Base-by-base conservation (phyloP, 371 early-diverging fungal species). In the Rhizopus microsporus region DNA sequence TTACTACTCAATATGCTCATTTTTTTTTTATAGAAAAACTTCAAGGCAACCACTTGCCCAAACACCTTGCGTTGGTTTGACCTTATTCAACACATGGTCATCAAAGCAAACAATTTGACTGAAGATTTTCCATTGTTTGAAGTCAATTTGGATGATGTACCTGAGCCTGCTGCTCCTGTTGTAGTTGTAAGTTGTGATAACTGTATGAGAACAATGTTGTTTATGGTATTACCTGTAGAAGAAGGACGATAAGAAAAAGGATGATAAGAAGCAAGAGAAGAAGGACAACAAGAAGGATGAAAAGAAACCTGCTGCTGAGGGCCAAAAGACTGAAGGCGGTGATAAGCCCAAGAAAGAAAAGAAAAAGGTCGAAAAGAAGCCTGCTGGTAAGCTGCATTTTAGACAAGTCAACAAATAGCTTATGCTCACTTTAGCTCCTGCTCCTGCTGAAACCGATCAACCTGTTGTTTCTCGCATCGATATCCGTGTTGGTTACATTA, bases 401-500 rank as follows among this genome's bases (percentile, higher is more conserved):
- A 53, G 6, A n/a, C 5, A 29, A 23, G 23, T 23, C 23, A 23
- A 23, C 23, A 23, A 2, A 23, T 23, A 23, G 23, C 23, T 23
- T 23, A 23, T 23, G 23, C 23, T 8, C 9, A 38, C 23, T n/a
- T 37, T 59, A 66, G 75, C 75, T 38, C n/a, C 46, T 46, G 81
- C 77, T 12, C 75, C 77, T 46, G 77, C 72, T 50, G 79, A 76
- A 7, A 68, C 77, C 13, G 83, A 82, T 54, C 82, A 85, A 57
- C 92, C 91, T 15, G 67, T 65, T 31, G 62, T 80, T n/a, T 89
- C 94, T 40, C 82, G 93, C 72, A 80, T 97, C 47, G 96, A 98
- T 73, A 84, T 98, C 56, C 90, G 94, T 44, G 96, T 98, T 50
- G 98, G 97, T 54, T 84, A 83, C 59, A 93, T 98, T 54, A 65